Percentiles rank a stretch among this genome's conserved stretches.
phyloP scores from a whole-genome alignment of 306 rosid genomes.

The Quercus cerris region DNA sequence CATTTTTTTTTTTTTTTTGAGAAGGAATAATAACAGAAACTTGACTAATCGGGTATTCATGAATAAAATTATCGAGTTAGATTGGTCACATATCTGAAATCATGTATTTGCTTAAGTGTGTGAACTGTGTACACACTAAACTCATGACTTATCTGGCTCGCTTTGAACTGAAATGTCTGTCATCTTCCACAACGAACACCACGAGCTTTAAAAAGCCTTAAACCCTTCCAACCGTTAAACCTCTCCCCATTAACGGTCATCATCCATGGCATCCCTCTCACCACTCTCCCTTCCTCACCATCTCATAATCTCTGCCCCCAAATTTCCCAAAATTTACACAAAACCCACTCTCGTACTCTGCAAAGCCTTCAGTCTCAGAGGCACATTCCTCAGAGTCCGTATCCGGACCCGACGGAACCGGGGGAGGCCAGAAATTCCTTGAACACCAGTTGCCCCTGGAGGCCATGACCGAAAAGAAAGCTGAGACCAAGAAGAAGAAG shows the following conservation, averaged over 20 bases:
- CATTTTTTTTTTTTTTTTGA: too few relatives aligned
- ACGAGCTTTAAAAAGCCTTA: background rate
- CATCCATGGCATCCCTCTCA: conserved; percentile 57
- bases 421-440: conserved; percentile 72
- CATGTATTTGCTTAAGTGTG: too few relatives aligned
- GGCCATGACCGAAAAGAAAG: conserved; percentile 46
- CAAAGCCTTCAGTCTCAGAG: conserved; percentile 28
- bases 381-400: conserved; percentile 9
- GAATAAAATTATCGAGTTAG: too few relatives aligned
- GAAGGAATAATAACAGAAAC: too few relatives aligned
- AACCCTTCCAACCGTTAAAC: conserved; percentile 2
- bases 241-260: conserved; percentile 15
- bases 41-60: too few relatives aligned
- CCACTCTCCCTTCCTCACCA: conserved; percentile 37
- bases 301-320: conserved; percentile 22
- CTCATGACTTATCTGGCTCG: too few relatives aligned
- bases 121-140: too few relatives aligned
- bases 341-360: conserved; percentile 36
- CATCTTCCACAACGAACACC: background rate
- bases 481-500: conserved; percentile 8
- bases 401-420: conserved; percentile 51
- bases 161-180: too few relatives aligned
- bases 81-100: too few relatives aligned
- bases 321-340: conserved; percentile 11
- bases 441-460: conserved; percentile 59